Conservation (phyloP, 768 basidiomycete species). For the Mycena alexandri region DNA sequence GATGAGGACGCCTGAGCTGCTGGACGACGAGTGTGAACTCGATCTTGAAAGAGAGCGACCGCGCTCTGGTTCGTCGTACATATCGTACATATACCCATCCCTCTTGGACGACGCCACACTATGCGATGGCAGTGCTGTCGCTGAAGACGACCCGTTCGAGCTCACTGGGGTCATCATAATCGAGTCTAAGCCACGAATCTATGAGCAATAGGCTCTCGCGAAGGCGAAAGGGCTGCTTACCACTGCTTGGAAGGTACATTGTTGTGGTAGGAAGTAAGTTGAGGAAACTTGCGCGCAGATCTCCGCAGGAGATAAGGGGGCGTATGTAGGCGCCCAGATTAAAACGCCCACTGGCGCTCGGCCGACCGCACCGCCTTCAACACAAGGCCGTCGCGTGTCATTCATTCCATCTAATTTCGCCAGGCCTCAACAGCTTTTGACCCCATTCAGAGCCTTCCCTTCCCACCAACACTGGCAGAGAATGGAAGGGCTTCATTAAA, state of each 20-base stretch:
- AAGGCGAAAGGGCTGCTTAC: constrained; percentile 4
- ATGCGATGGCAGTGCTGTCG: constrained; percentile 20
- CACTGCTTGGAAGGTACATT: constrained; percentile 12
- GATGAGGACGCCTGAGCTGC: constrained; percentile 22
- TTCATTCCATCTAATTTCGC: constrained; percentile 4
- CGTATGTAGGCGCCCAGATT: constrained; percentile 12
- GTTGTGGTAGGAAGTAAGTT: constrained; percentile 30
- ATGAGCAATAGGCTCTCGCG: background rate
- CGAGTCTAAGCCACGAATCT: background rate
- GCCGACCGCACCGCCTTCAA: constrained; percentile 10
- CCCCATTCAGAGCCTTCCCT: constrained; percentile 6
- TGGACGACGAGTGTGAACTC: constrained; percentile 24
- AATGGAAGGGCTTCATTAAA: constrained; percentile 16
- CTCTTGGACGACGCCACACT: constrained; percentile 20
- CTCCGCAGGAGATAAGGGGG: constrained; percentile 29
- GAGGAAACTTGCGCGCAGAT: background rate
- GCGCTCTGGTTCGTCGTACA: constrained; percentile 23
- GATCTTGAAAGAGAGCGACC: constrained; percentile 32
- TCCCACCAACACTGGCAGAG: constrained; percentile 22
- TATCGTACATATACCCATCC: background rate
- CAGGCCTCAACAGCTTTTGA: constrained; percentile 11
- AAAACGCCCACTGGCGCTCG: constrained; percentile 18
- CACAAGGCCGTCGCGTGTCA: constrained; percentile 13
- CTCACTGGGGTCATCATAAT: constrained; percentile 19
- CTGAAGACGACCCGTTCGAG: constrained; percentile 27